Conservation (phyloP, 495 filamentous ascomycete species). For the Penicillium verhagenii region DNA sequence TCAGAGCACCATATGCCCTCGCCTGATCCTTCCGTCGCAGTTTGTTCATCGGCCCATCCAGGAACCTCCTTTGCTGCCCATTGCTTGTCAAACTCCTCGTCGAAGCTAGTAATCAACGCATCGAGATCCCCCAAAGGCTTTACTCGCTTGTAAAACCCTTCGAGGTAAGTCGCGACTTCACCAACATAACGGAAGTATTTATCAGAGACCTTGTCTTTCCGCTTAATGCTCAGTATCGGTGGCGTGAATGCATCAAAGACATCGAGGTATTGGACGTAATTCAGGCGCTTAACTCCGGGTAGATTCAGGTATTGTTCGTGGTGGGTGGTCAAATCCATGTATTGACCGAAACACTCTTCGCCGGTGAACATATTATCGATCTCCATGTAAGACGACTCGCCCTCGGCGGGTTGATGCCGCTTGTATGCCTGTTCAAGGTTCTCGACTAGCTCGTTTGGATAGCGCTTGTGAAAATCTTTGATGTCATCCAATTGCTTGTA, state of each 20-base stretch:
- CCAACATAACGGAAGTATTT: slow-evolving; percentile 87
- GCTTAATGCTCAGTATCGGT: slow-evolving; percentile 67
- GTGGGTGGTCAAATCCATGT: slow-evolving; percentile 76
- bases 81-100: slow-evolving; percentile 76
- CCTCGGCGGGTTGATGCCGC: slow-evolving; percentile 63
- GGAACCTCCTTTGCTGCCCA: slow-evolving; percentile 77
- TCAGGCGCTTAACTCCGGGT: slow-evolving; percentile 74
- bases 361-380: slow-evolving; percentile 93
- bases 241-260: slow-evolving; percentile 82
- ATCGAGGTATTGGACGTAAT: slow-evolving; percentile 89
- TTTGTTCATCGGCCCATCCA: slow-evolving; percentile 70
- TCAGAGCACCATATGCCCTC: slow-evolving; percentile 83
- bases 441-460: slow-evolving; percentile 92
- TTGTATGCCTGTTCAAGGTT: slow-evolving; percentile 93
- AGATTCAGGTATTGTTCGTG: slow-evolving; percentile 92
- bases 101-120: slow-evolving; percentile 70
- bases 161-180: slow-evolving; percentile 76
- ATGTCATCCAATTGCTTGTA: slow-evolving; percentile 79
- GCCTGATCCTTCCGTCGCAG: slow-evolving; percentile 52
- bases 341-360: slow-evolving; percentile 88
- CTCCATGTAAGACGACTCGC: slow-evolving; percentile 59
- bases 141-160: slow-evolving; percentile 78
- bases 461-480: slow-evolving; percentile 83
- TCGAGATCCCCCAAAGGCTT: slow-evolving; percentile 80
- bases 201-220: slow-evolving; percentile 80